Percentiles rank a stretch among this genome's conserved stretches.
These are phyloP conservation scores for Neodidymelliopsis sp. DNA, from an alignment of 2,329 filamentous ascomycete species.

Conservation along the genomic window DNA sequence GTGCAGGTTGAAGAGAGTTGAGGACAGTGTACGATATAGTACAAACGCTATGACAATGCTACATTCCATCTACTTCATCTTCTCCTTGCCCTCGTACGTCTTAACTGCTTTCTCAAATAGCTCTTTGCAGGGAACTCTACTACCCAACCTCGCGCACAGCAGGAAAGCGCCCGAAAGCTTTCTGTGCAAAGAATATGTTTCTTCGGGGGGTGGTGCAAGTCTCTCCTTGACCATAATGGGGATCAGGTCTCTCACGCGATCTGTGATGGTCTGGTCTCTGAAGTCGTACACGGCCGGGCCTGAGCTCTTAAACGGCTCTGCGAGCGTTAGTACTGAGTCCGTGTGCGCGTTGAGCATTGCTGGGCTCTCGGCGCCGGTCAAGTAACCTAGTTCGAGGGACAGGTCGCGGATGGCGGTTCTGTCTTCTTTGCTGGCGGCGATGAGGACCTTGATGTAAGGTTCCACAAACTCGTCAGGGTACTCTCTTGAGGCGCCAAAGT, in stretches of 20 bases:
- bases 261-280: constrained; percentile 91
- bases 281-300: constrained; percentile 92
- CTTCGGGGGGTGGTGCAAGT: constrained; percentile 89
- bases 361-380: constrained; percentile 87
- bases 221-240: constrained; percentile 92
- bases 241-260: constrained; percentile 86
- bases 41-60: background rate
- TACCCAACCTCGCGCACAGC: constrained; percentile 85
- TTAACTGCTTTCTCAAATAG: constrained; percentile 71
- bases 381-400: constrained; percentile 82
- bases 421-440: constrained; percentile 78
- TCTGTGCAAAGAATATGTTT: constrained; percentile 94
- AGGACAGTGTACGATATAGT: constrained; percentile 1
- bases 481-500: constrained; percentile 92
- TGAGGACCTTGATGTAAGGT: constrained; percentile 80
- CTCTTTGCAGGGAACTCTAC: constrained; percentile 79
- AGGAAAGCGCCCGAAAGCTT: constrained; percentile 96
- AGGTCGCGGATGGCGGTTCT: constrained; percentile 68
- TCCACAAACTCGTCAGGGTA: constrained; percentile 81
- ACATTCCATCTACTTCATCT: constrained; percentile 14
- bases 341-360: constrained; percentile 91
- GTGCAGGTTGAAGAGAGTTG: constrained; percentile 30
- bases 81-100: constrained; percentile 40
- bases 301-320: constrained; percentile 80
- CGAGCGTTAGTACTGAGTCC: constrained; percentile 85